A percentile compares a stretch with the other conserved stretches of the same genome.
phyloP scores from a whole-genome alignment of 495 filamentous ascomycete genomes.

The Hypoxylon trugodes region DNA sequence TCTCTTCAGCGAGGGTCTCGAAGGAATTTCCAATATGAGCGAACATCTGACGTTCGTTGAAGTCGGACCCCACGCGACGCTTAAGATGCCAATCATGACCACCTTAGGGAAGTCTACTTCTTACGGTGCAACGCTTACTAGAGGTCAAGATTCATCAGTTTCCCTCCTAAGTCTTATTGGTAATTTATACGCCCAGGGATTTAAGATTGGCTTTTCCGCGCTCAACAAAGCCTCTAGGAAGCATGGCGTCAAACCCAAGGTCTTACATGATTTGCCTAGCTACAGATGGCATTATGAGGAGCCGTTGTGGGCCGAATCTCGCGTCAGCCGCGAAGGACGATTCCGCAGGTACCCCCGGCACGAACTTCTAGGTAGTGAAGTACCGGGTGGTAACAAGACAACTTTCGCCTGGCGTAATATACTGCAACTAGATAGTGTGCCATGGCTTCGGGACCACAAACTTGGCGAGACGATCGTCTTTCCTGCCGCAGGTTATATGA shows the following conservation, averaged over 20 bases:
- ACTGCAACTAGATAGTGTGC: constrained; percentile 40
- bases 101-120: background rate
- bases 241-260: background rate
- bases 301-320: constrained; percentile 46
- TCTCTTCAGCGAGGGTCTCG: constrained; percentile 48
- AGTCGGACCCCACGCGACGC: constrained; percentile 65
- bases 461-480: constrained; percentile 52
- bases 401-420: constrained; percentile 56
- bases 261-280: constrained; percentile 45
- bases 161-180: background rate
- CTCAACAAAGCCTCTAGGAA: background rate
- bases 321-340: constrained; percentile 47
- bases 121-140: background rate
- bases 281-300: constrained; percentile 53
- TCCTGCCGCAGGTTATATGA: constrained; percentile 57
- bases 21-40: constrained; percentile 39
- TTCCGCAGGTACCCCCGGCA: constrained; percentile 41
- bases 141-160: background rate
- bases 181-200: background rate
- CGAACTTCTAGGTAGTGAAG: constrained; percentile 48
- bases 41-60: constrained; percentile 52
- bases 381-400: constrained; percentile 30
- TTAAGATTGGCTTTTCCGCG: background rate
- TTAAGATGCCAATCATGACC: constrained; percentile 41
- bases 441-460: constrained; percentile 55